Base-by-base conservation (phyloP, 2,329 filamentous ascomycete genomes). In the Teratosphaeriaceae sp. region DNA sequence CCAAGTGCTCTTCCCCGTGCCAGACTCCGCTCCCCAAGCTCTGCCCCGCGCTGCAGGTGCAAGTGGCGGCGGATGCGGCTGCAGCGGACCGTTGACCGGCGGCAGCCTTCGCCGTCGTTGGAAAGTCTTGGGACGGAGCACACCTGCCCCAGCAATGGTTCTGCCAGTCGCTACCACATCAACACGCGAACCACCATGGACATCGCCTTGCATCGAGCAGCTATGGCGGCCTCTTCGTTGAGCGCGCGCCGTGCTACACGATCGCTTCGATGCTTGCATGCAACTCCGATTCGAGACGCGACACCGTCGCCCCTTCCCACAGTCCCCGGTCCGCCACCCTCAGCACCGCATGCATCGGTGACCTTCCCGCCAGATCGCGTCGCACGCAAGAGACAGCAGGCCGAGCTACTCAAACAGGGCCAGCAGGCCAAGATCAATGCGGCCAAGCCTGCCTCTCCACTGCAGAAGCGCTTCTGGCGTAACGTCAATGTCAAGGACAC, bases 391-490 rank as follows among this genome's bases (percentile, higher is more conserved):
- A 63, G 65, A 46, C 66, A 71, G 48, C 73, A 78, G 56, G 69
- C 69, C 2, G 71, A 74, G 46, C 55, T 70, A 24, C 59, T 77
- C 46, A 59, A 68, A 47, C 60, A 68, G 55, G 69, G 68, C 3
- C 67, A 71, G 48, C 61, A 70, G 49, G 50, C 68, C 40, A 66
- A 63, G 38, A 47, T 64, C 2, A 59, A 67, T 40, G 64, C 69
- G 2, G 55, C 62, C 23, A 73, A 74, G 50, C 70, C 72, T 2
- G 60, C 63, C 15, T 68, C 63, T 26, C 59, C 76, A 44, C 72
- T 82, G 58, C 74, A 73, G 59, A 85, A 81, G 69, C 77, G 89
- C 41, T 96, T 96, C 70, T 97, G 90, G 90, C 87, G 84, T 64
- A 78, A 92, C 60, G 87, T 92, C 1, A 65, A 74, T 47, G 80